Evolutionary conservation across 495 filamentous ascomycete species (phyloP), one percentile per base, ranked within the genome.

Genomic region (Talaromyces wortmannii): DNA sequence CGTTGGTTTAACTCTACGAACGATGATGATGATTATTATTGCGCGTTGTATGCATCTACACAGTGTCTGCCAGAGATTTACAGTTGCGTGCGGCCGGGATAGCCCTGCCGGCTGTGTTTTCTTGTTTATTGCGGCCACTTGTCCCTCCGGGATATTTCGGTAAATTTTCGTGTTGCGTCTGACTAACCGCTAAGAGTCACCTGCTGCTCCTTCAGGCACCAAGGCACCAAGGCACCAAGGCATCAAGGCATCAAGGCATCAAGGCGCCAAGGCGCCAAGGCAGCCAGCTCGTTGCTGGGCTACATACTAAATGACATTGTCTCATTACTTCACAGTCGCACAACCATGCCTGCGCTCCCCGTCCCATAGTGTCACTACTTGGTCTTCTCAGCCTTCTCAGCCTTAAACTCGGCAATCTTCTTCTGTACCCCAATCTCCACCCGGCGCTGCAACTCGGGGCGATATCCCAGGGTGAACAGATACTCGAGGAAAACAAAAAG

Each of bases 401-500:
- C 64, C 42, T 70, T 72, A 56, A 76, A 74, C 42, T 72, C 68
- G 7, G 58, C 59, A 53, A 77, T 68, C 66, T 94, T 88, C 56
- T 79, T 68, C 65, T 83, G 68, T 3, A 97, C 88, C 30, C 77
- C 86, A 59, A 86, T 83, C 50, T 91, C 82, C 33, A 97, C 79
- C 42, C 94, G 79, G 48, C 80, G 77, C 72, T 89, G 88, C 63
- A 98, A 72, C 66, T 92, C 92, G 0, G 87, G 88, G 23, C 94
- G 81, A 70, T 97, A 98, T 6, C 94, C 94, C 52, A 92, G 83
- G 63, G 78, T 84, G 74, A 98, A 98, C 18, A 98, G 74, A 15
- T 95, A 72, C 76, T 98, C 92, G 66, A 98, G 86, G 89, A 92
- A 98, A 31, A 97, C 91, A 63, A 98, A 98, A 59, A 98, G 83